phyloP scores from a whole-genome alignment of 169 alveolate genomes.

The Blepharisma undulans region DNA sequence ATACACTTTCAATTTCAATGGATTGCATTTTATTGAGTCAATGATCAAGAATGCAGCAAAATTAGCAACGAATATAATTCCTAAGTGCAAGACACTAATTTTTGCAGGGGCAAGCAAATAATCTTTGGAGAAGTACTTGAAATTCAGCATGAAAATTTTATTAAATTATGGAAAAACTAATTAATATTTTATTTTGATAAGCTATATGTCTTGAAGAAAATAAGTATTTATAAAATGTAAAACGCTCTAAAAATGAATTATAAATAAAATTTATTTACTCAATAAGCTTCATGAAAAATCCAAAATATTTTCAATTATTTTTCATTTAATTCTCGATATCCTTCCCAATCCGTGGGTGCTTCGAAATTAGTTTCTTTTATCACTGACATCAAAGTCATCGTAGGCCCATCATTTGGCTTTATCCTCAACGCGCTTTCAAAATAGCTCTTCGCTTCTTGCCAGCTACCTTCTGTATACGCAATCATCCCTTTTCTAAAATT shows the following conservation, averaged over 20 bases:
- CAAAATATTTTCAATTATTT: slow-evolving; percentile 48
- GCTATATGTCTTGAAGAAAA: too few relatives aligned
- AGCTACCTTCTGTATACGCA: slow-evolving; percentile 36
- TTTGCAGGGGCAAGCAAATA: background rate
- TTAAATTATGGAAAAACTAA: too few relatives aligned
- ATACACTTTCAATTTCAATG: background rate
- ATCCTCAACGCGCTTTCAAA: background rate
- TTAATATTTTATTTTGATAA: too few relatives aligned
- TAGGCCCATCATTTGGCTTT: slow-evolving; percentile 78
- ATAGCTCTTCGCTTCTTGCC: slow-evolving; percentile 11
- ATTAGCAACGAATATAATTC: background rate
- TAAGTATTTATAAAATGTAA: too few relatives aligned
- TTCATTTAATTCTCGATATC: slow-evolving; percentile 84
- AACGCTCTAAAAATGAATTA: too few relatives aligned
- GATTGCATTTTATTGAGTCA: background rate
- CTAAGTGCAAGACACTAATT: background rate
- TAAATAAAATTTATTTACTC: too few relatives aligned
- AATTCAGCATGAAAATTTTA: background rate
- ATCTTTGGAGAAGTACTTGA: background rate
- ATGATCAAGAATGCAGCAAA: background rate
- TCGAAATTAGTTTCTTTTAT: slow-evolving; percentile 67
- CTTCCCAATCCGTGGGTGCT: slow-evolving; percentile 90
- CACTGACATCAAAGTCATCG: slow-evolving; percentile 71
- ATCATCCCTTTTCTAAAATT: slow-evolving; percentile 24
- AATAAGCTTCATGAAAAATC: background rate